A percentile compares a stretch with the other conserved stretches of the same genome.
These are phyloP conservation scores for Penicillium sp. DNA, from an alignment of 2,329 filamentous ascomycete species.

Conservation along the genomic window DNA sequence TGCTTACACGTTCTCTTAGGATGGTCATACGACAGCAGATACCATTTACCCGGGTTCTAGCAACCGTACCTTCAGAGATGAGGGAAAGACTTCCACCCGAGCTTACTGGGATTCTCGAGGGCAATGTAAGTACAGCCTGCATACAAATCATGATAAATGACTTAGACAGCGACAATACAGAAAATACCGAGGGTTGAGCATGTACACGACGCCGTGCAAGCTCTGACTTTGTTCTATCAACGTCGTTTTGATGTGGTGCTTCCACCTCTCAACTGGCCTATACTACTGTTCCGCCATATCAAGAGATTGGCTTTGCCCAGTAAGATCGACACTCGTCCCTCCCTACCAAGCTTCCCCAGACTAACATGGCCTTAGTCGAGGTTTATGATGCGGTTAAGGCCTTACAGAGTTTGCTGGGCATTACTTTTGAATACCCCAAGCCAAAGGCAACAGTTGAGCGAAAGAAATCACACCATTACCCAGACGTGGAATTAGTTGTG, in stretches of 20 bases:
- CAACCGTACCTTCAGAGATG: conserved; percentile 47
- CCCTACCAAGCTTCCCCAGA: background rate
- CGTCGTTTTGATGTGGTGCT: conserved; percentile 70
- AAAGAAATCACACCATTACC: conserved; percentile 56
- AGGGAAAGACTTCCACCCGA: conserved; percentile 46
- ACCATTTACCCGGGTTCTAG: conserved; percentile 67
- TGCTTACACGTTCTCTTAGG: conserved; percentile 17
- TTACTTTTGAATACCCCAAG: conserved; percentile 57
- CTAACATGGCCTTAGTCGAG: conserved; percentile 29
- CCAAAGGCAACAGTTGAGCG: conserved; percentile 34
- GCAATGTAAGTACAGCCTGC: conserved; percentile 31
- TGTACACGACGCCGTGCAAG: conserved; percentile 66
- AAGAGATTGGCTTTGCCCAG: conserved; percentile 73
- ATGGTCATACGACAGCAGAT: conserved; percentile 68
- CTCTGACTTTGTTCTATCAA: conserved; percentile 65
- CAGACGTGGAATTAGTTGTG: conserved; percentile 73
- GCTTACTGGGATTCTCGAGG: conserved; percentile 44
- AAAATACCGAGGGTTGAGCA: conserved; percentile 52
- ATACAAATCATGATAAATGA: background rate
- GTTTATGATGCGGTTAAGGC: conserved; percentile 57
- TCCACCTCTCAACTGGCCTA: conserved; percentile 70
- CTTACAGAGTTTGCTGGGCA: conserved; percentile 58
- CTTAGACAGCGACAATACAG: conserved; percentile 20
- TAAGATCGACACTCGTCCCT: conserved; percentile 42
- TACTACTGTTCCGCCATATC: conserved; percentile 70